A percentile compares a stretch with the other conserved stretches of the same genome.
These are phyloP conservation scores for Ceratocystis alfenasii DNA, from an alignment of 2,329 filamentous ascomycete species.

Conservation along the genomic window DNA sequence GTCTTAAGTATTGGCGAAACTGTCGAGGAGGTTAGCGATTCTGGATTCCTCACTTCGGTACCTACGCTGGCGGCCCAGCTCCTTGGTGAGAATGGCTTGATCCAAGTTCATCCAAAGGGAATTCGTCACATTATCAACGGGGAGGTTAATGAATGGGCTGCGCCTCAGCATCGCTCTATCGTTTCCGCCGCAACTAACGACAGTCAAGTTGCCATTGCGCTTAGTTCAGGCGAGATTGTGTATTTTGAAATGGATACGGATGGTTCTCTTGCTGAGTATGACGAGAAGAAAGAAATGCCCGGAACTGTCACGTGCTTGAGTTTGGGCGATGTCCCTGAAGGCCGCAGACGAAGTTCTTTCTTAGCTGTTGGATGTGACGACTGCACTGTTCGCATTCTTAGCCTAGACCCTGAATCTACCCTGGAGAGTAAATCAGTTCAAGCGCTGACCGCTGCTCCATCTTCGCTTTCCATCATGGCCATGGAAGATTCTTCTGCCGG, in stretches of 20 bases:
- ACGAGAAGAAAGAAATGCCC: constrained; percentile 89
- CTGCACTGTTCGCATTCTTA: constrained; percentile 85
- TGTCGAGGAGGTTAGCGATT: constrained; percentile 89
- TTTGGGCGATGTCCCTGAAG: constrained; percentile 82
- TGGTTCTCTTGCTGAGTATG: constrained; percentile 81
- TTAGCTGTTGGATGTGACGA: constrained; percentile 95
- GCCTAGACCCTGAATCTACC: constrained; percentile 78
- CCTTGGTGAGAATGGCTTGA: constrained; percentile 79
- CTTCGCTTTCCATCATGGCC: constrained; percentile 77
- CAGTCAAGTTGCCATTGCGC: constrained; percentile 79
- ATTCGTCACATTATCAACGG: constrained; percentile 77
- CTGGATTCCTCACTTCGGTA: constrained; percentile 78
- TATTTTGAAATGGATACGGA: constrained; percentile 97
- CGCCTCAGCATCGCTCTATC: constrained; percentile 86
- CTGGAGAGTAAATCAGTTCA: constrained; percentile 91
- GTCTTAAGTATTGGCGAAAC: constrained; percentile 94
- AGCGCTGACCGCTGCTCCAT: constrained; percentile 80
- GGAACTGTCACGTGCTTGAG: constrained; percentile 93
- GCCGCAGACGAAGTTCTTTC: constrained; percentile 78
- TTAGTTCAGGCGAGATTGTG: constrained; percentile 92
- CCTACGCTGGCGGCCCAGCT: constrained; percentile 88
- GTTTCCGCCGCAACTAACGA: constrained; percentile 90
- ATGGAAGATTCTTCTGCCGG: constrained; percentile 92
- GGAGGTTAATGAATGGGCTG: constrained; percentile 82
- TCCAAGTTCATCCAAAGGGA: constrained; percentile 93